phyloP scores from a whole-genome alignment of 1,284 basidiomycete species.

The Fomitopsis pinicola region DNA sequence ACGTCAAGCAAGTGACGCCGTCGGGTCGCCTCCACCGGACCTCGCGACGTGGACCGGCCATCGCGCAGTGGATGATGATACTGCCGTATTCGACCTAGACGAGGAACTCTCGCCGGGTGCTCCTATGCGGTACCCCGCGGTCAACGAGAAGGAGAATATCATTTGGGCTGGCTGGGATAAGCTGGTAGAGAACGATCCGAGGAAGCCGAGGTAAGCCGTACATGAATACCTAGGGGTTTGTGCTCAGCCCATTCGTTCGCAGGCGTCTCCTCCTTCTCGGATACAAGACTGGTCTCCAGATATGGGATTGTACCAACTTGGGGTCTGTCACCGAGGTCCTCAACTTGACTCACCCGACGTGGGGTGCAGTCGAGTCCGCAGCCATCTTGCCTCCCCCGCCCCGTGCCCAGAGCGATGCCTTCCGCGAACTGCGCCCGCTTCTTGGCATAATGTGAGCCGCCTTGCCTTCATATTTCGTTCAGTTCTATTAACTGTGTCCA shows the following conservation, averaged over 20 bases:
- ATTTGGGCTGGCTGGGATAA: constrained; percentile 31
- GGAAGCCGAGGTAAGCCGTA: constrained; percentile 25
- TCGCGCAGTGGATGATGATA: constrained; percentile 9
- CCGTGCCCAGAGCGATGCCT: constrained; percentile 22
- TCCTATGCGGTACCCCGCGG: constrained; percentile 24
- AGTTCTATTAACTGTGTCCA: not conserved
- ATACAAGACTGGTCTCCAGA: constrained; percentile 55
- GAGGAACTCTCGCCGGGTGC: constrained; percentile 20
- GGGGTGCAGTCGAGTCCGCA: constrained; percentile 39
- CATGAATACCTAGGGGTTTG: too few relatives aligned
- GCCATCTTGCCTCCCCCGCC: constrained; percentile 38
- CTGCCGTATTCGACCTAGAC: constrained; percentile 26
- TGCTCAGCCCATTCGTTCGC: not conserved
- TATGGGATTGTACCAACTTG: constrained; percentile 66
- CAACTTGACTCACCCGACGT: constrained; percentile 37
- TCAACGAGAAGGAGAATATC: constrained; percentile 24
- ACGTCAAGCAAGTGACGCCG: not conserved
- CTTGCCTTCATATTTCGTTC: not conserved
- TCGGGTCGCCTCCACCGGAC: not conserved
- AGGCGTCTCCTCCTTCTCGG: constrained; percentile 58
- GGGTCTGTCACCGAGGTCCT: constrained; percentile 51
- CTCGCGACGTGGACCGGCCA: not conserved
- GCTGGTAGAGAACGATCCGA: constrained; percentile 13
- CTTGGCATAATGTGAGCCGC: constrained; percentile 54
- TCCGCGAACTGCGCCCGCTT: constrained; percentile 38